phyloP scores from a whole-genome alignment of 768 basidiomycete genomes.

The Hygrocybe punicea region DNA sequence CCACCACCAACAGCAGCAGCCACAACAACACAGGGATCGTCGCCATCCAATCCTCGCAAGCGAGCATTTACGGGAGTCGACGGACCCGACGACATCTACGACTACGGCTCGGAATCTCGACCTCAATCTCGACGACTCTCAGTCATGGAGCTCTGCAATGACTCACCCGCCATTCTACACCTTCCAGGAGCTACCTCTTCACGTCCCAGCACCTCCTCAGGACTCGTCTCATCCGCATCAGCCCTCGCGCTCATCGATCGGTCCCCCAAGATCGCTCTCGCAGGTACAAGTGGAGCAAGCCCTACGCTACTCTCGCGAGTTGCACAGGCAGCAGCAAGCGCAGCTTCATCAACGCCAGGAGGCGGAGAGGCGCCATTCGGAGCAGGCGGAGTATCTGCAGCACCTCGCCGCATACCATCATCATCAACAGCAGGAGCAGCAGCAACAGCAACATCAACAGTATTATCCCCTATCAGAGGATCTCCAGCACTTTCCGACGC shows the following conservation, averaged over 20 bases:
- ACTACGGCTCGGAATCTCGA: conserved; percentile 70
- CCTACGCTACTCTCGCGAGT: conserved; percentile 27
- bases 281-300: conserved; percentile 28
- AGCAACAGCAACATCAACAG: conserved; percentile 22
- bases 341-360: conserved; percentile 20
- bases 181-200: conserved; percentile 20
- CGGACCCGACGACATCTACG: conserved; percentile 50
- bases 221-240: conserved; percentile 45
- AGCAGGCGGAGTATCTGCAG: conserved; percentile 22
- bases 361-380: conserved; percentile 21
- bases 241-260: conserved; percentile 38
- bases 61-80: conserved; percentile 62
- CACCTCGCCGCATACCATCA: conserved; percentile 11
- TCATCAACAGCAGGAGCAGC: conserved; percentile 15
- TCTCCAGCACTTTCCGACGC: conserved; percentile 8
- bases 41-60: conserved; percentile 53
- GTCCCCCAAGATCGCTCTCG: conserved; percentile 18
- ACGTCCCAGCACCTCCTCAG: conserved; percentile 45
- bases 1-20: neutral
- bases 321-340: conserved; percentile 34
- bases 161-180: conserved; percentile 41
- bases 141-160: conserved; percentile 89
- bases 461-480: conserved; percentile 8
- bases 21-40: conserved; percentile 15
- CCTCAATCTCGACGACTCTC: conserved; percentile 77